Conservation (phyloP, 306 rosid species). For the Cajanus cajan region DNA sequence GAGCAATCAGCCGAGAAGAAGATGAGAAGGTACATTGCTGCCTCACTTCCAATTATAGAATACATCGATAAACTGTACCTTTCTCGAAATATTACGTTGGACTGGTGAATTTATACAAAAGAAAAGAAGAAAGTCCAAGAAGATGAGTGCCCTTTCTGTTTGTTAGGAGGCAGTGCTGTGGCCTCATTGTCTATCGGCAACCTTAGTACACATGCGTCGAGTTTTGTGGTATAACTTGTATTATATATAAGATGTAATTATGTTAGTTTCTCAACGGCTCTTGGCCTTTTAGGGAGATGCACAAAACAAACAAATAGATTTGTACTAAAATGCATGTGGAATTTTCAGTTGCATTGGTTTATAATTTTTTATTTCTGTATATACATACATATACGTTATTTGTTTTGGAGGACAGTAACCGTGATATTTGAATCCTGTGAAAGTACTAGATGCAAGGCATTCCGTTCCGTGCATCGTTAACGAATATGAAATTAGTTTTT, state of each 20-base stretch:
- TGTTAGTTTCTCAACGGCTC: conserved; percentile 22
- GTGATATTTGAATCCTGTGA: background rate
- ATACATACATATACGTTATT: background rate
- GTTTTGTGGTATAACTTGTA: background rate
- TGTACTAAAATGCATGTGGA: background rate
- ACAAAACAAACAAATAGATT: background rate
- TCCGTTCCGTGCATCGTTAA: background rate
- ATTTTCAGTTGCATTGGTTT: background rate
- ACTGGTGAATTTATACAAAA: conserved; percentile 62
- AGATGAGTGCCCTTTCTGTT: background rate
- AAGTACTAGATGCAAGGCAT: background rate
- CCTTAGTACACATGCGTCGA: background rate
- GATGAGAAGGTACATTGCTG: conserved; percentile 76
- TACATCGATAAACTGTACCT: conserved; percentile 78
- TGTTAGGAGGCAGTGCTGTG: conserved; percentile 20
- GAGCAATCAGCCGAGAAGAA: conserved; percentile 80
- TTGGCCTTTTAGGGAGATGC: conserved; percentile 19
- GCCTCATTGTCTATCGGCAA: conserved; percentile 14
- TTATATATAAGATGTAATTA: conserved; percentile 17
- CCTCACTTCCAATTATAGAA: conserved; percentile 61
- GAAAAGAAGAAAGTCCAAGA: background rate
- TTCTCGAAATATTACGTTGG: conserved; percentile 66
- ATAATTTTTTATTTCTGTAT: conserved; percentile 6
- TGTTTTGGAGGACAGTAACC: background rate
- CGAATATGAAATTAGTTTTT: background rate